A percentile compares a stretch with the other conserved stretches of the same genome.
phyloP scores from a whole-genome alignment of 2,329 filamentous ascomycete species.

The Aspergillus sp. region DNA sequence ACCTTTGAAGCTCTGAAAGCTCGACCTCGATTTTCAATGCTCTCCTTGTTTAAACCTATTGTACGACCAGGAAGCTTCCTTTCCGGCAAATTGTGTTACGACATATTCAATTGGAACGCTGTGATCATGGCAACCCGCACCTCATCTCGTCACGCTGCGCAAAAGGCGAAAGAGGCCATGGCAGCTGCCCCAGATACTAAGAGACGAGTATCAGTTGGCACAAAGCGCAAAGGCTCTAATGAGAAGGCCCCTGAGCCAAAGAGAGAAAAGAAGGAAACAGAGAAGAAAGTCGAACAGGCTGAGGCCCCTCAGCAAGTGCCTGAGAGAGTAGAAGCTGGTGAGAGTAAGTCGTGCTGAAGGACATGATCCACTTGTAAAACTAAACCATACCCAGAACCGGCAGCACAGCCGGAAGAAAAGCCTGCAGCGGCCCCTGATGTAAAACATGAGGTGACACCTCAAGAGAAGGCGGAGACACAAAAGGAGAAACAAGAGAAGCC shows the following conservation, averaged over 20 bases:
- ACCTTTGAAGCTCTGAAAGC: constrained; percentile 10
- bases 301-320: constrained; percentile 8
- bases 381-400: neutral
- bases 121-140: constrained; percentile 34
- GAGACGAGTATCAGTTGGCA: constrained; percentile 27
- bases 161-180: constrained; percentile 45
- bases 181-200: constrained; percentile 31
- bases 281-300: constrained; percentile 12
- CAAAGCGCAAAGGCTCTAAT: constrained; percentile 40
- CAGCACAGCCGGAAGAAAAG: constrained; percentile 4
- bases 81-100: neutral
- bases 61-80: neutral
- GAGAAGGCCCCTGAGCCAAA: constrained; percentile 33
- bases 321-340: constrained; percentile 12
- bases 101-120: neutral
- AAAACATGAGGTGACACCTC: constrained; percentile 9
- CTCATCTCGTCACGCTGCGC: constrained; percentile 44
- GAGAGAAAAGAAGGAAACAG: constrained; percentile 37
- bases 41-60: neutral
- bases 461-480: constrained; percentile 11
- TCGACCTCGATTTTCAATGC: neutral
- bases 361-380: neutral
- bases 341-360: constrained; percentile 2
- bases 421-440: constrained; percentile 3
- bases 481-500: neutral